Conservation (phyloP, 495 filamentous ascomycete species). For the Talaromyces trachyspermus region DNA sequence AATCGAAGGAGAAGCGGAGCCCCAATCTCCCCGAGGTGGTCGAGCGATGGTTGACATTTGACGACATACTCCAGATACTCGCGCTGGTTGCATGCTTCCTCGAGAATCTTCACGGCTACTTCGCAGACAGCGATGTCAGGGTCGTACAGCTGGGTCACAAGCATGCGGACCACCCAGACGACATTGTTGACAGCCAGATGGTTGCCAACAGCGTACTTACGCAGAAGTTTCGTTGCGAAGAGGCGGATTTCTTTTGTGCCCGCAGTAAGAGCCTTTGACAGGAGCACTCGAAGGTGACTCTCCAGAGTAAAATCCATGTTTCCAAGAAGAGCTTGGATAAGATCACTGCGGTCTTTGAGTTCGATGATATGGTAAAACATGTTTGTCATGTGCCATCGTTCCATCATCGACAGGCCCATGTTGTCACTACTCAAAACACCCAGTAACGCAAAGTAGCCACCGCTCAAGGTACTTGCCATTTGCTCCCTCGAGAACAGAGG, state of each 20-base stretch:
- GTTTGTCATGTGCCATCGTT: slow-evolving; percentile 94
- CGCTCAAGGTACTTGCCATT: slow-evolving; percentile 73
- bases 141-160: slow-evolving; percentile 96
- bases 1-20: slow-evolving; percentile 90
- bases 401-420: slow-evolving; percentile 81
- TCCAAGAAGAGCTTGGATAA: slow-evolving; percentile 76
- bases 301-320: slow-evolving; percentile 88
- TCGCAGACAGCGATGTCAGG: slow-evolving; percentile 95
- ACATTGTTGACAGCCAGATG: slow-evolving; percentile 41
- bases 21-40: slow-evolving; percentile 95
- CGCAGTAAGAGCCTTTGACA: slow-evolving; percentile 87
- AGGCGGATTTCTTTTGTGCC: slow-evolving; percentile 88
- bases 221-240: slow-evolving; percentile 71
- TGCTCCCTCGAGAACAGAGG: slow-evolving; percentile 83
- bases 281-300: slow-evolving; percentile 82
- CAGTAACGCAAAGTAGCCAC: slow-evolving; percentile 90
- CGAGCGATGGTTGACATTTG: slow-evolving; percentile 88
- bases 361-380: slow-evolving; percentile 99
- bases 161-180: slow-evolving; percentile 91
- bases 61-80: slow-evolving; percentile 90
- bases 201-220: slow-evolving; percentile 64
- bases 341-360: slow-evolving; percentile 77
- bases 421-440: slow-evolving; percentile 75
- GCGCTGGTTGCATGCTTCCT: slow-evolving; percentile 91
- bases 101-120: slow-evolving; percentile 89